Conservation (phyloP, 2,329 filamentous ascomycete species). For the Cyphellophora europaea region DNA sequence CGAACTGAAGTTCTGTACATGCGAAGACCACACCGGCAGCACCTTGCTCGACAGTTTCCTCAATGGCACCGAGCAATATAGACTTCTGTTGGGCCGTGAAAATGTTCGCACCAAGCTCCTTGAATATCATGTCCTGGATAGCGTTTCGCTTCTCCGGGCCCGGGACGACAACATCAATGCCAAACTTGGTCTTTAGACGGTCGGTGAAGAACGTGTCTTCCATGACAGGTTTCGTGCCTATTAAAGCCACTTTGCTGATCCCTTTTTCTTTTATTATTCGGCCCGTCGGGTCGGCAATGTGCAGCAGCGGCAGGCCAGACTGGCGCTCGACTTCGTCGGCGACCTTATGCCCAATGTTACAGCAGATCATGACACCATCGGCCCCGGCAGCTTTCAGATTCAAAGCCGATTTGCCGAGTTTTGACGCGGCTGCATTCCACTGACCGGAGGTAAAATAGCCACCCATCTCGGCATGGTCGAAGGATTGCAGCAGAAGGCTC, state of each 20-base stretch:
- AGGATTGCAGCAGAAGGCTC: constrained; percentile 5
- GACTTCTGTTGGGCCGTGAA: background rate
- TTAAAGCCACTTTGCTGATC: constrained; percentile 7
- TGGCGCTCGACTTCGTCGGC: constrained; percentile 5
- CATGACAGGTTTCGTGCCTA: constrained; percentile 9
- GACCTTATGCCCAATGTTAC: constrained; percentile 9
- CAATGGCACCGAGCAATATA: background rate
- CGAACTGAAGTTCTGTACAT: constrained; percentile 9
- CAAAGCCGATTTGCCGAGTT: constrained; percentile 1
- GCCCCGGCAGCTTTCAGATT: constrained; percentile 7
- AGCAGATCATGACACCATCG: constrained; percentile 5
- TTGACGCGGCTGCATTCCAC: background rate
- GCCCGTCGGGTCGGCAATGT: constrained; percentile 9
- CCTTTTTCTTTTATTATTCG: constrained; percentile 1
- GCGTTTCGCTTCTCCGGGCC: constrained; percentile 1
- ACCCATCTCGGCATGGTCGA: constrained; percentile 5
- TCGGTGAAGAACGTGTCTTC: constrained; percentile 10
- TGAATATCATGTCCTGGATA: constrained; percentile 7
- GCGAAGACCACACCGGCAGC: constrained; percentile 8
- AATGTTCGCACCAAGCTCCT: constrained; percentile 2
- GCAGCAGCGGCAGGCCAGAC: constrained; percentile 6
- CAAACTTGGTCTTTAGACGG: constrained; percentile 4
- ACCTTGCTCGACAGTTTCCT: constrained; percentile 1
- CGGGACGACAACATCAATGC: constrained; percentile 7
- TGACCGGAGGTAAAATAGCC: background rate